Evolutionary conservation across 495 filamentous ascomycete genomes (phyloP).

Genomic region (Penicillium longicatenatum): DNA sequence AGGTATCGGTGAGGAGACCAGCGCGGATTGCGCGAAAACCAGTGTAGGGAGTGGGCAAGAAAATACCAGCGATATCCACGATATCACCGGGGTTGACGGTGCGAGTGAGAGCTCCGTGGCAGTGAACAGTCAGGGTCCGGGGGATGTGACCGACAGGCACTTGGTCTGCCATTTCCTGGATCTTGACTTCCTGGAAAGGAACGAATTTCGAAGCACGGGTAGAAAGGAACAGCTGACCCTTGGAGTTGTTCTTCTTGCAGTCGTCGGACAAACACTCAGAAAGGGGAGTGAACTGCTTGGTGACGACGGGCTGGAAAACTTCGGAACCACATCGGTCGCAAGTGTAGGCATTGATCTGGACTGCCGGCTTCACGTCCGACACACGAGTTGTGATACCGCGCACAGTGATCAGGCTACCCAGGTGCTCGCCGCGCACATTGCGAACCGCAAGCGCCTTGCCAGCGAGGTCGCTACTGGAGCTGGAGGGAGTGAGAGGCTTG

Average conservation of each 20-base stretch:
- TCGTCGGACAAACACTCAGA: constrained; percentile 83
- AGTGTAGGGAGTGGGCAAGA: constrained; percentile 95
- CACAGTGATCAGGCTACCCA: constrained; percentile 91
- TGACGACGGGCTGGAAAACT: constrained; percentile 94
- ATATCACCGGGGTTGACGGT: constrained; percentile 92
- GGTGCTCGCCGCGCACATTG: constrained; percentile 86
- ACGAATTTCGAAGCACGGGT: constrained; percentile 95
- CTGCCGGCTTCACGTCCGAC: constrained; percentile 96
- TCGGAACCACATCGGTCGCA: constrained; percentile 96
- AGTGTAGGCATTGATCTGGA: constrained; percentile 94
- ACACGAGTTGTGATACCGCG: constrained; percentile 94
- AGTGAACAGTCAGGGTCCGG: constrained; percentile 82
- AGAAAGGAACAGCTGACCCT: constrained; percentile 89
- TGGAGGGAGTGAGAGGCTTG: constrained; percentile 78
- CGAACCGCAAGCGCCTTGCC: constrained; percentile 89
- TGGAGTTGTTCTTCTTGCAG: constrained; percentile 86
- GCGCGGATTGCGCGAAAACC: constrained; percentile 96
- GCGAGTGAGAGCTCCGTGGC: constrained; percentile 81
- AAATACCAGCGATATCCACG: constrained; percentile 90
- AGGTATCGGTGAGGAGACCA: constrained; percentile 93
- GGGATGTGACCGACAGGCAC: constrained; percentile 98
- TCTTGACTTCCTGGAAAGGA: constrained; percentile 97
- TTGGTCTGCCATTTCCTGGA: constrained; percentile 98
- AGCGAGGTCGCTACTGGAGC: constrained; percentile 60
- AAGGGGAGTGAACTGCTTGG: constrained; percentile 86